Evolutionary conservation across 2,329 filamentous ascomycete species (phyloP).

Genomic region (Huntiella moniliformis): DNA sequence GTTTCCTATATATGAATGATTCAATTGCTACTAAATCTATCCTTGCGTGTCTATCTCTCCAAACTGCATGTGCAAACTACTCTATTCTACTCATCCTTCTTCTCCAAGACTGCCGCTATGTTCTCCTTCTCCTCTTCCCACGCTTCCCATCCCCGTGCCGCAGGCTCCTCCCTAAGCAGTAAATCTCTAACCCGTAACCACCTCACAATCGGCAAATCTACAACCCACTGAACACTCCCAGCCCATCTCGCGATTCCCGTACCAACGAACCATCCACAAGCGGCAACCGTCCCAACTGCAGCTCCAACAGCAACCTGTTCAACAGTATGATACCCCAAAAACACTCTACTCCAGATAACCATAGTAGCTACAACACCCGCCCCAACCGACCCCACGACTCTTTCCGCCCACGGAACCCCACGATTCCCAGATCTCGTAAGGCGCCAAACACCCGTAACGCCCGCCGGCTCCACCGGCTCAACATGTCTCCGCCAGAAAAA

Average conservation of each 20-base stretch:
- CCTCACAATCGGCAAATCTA: conserved; percentile 46
- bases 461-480: conserved; percentile 43
- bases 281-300: conserved; percentile 50
- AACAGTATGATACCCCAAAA: conserved; percentile 80
- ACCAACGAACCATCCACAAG: conserved; percentile 57
- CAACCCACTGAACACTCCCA: conserved; percentile 53
- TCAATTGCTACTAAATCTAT: not conserved
- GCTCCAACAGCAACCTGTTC: conserved; percentile 73
- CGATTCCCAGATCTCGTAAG: conserved; percentile 18
- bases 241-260: conserved; percentile 46
- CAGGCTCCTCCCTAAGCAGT: conserved; percentile 70
- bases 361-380: conserved; percentile 42
- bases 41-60: not conserved
- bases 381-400: conserved; percentile 33
- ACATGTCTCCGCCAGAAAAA: conserved; percentile 49
- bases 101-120: too few relatives aligned
- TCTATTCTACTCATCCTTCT: conserved; percentile 5
- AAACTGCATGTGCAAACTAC: not conserved
- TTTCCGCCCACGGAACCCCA: conserved; percentile 37
- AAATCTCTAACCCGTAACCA: conserved; percentile 64
- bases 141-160: conserved; percentile 82
- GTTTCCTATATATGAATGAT: not conserved
- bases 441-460: not conserved
- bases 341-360: conserved; percentile 70
- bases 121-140: conserved; percentile 46